Base-by-base conservation (phyloP, 2,329 filamentous ascomycete genomes). In the Sphaceloma murrayae region DNA sequence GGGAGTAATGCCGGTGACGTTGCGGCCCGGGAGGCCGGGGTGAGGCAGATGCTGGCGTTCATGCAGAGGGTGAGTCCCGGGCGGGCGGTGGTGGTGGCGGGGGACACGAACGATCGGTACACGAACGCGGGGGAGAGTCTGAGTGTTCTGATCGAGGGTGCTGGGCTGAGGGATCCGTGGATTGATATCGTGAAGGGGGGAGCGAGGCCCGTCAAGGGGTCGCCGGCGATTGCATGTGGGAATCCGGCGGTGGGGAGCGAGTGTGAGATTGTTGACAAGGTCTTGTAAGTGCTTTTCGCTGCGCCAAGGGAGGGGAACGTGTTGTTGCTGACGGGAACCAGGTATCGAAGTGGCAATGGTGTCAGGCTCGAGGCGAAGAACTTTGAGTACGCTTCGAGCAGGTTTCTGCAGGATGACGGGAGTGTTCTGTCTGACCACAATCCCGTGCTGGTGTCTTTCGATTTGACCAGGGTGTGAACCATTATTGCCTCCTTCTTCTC, bases 181-280 rank as follows among this genome's bases (percentile, higher is more conserved):
- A 65, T 82, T 9, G 61, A 78, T 52, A 64, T 79, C 0, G 60
- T 72, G 14, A 43, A 43, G 27, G 26, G 26, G 27, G 40, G 40
- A 11, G 40, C 33, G 16, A 43, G 27, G 29, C 40, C 40, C 6
- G 30, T 34, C 19, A 33, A 43, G 40, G 40, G 40, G 1, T 32
- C 40, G 4, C 13, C 49, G 34, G 58, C 58, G 39, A 49, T 62
- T 2, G 45, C 74, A 11, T 83, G 79, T 59, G 59, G 60, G n/a
- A 80, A 78, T 52, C 78, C 78, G 0, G 69, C 69, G 21, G 63
- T 64, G 0, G 67, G 60, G 34, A 67, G 67, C 54, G 57, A 59
- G 3, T 83, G 79, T 59, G 79, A 83, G 62, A 75, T 72, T 2
- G 76, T 82, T 27, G 79, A 82, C 61, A 83, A 82, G 61, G 64